Evolutionary conservation across 768 basidiomycete species (phyloP).

Genomic region (Cystofilobasidium ferigula): DNA sequence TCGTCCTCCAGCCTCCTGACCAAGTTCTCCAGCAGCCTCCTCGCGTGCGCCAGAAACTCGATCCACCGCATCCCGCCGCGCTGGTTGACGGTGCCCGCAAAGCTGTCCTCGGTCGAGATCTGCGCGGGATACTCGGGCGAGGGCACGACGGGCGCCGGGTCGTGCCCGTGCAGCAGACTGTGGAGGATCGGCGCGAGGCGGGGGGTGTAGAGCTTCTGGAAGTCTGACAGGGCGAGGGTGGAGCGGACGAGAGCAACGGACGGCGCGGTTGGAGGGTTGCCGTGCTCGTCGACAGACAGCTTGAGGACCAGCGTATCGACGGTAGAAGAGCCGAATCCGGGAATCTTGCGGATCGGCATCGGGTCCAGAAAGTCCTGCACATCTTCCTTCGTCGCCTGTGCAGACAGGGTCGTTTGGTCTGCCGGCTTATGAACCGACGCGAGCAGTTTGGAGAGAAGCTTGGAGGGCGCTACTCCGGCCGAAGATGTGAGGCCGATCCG

Average conservation of each 20-base stretch:
- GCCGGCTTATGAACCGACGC: conserved; percentile 30
- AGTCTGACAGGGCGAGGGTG: neutral
- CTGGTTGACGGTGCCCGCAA: conserved; percentile 12
- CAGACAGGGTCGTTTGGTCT: conserved; percentile 24
- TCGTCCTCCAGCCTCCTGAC: conserved; percentile 28
- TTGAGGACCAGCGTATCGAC: neutral
- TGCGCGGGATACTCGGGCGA: conserved; percentile 30
- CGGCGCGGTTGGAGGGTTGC: neutral
- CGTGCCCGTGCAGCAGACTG: conserved; percentile 26
- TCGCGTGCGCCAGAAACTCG: conserved; percentile 6
- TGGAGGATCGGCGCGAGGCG: conserved; percentile 27
- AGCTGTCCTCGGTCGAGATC: conserved; percentile 29
- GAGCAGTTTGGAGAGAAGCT: conserved; percentile 29
- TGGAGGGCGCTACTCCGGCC: conserved; percentile 26
- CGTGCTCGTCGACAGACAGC: neutral
- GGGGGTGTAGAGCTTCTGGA: conserved; percentile 15
- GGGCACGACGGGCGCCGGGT: conserved; percentile 27
- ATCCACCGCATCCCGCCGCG: conserved; percentile 11
- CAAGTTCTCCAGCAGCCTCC: conserved; percentile 20
- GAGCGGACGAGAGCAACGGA: conserved; percentile 16
- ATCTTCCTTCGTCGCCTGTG: neutral
- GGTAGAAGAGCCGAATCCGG: conserved; percentile 26
- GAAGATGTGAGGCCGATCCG: conserved; percentile 29
- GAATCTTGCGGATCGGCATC: conserved; percentile 5
- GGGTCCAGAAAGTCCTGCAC: conserved; percentile 25